Conservation (phyloP, 192 early-diverging fungal genomes). For the Podila horticola region DNA sequence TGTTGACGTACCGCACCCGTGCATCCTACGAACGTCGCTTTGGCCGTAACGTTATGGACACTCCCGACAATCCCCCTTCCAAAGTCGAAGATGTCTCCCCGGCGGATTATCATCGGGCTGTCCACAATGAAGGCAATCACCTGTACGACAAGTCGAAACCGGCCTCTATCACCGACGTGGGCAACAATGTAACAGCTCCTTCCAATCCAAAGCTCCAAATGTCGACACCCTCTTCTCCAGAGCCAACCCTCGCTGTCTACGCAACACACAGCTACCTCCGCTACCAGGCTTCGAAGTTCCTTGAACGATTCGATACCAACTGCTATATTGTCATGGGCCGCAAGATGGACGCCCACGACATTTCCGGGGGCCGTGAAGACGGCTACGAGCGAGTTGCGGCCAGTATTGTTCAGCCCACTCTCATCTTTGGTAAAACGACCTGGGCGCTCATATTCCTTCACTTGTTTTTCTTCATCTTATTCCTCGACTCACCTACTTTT, state of each 20-base stretch:
- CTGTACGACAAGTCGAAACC: slow-evolving; percentile 15
- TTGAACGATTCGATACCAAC: slow-evolving; percentile 90
- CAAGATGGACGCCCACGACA: slow-evolving; percentile 96
- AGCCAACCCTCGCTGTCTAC: not conserved
- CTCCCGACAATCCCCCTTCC: slow-evolving; percentile 7
- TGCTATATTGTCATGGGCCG: slow-evolving; percentile 96
- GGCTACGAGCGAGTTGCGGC: slow-evolving; percentile 65
- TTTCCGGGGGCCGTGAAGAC: slow-evolving; percentile 76
- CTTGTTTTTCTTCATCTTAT: not conserved
- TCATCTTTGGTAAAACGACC: slow-evolving; percentile 84
- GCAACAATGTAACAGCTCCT: not conserved
- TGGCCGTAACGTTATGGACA: slow-evolving; percentile 75
- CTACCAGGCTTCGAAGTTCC: slow-evolving; percentile 98
- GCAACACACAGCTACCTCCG: slow-evolving; percentile 86
- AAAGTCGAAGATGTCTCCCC: slow-evolving; percentile 47
- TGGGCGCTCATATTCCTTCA: not conserved
- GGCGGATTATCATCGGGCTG: slow-evolving; percentile 56
- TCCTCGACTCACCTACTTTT: not conserved
- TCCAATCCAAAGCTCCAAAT: too few species aligned
- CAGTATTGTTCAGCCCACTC: slow-evolving; percentile 81
- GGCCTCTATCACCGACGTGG: slow-evolving; percentile 11
- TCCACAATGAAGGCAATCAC: slow-evolving; percentile 63
- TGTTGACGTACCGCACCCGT: slow-evolving; percentile 96
- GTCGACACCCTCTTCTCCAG: not conserved
- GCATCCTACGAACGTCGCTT: slow-evolving; percentile 97